Evolutionary conservation across 192 early-diverging fungal species (phyloP).

Genomic region (Dispira parvispora): DNA sequence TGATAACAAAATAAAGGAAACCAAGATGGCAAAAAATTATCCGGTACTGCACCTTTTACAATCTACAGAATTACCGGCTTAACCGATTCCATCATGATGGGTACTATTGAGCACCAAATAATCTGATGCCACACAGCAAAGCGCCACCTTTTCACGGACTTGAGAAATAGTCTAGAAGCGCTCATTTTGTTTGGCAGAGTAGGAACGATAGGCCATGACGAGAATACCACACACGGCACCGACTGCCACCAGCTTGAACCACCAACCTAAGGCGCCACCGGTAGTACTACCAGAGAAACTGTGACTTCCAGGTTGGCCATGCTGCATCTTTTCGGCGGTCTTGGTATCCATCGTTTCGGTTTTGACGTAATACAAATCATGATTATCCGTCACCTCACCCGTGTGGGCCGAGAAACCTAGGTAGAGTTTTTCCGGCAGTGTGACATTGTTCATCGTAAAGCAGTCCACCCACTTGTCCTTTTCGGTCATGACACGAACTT

Average conservation of each 20-base stretch:
- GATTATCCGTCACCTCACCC: slow-evolving; percentile 71
- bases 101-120: too few relatives aligned
- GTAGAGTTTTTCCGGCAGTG: slow-evolving; percentile 60
- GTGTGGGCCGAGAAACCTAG: slow-evolving; percentile 87
- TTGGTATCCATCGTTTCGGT: slow-evolving; percentile 7
- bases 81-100: too few relatives aligned
- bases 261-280: slow-evolving; percentile 15
- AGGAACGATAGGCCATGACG: slow-evolving; percentile 27
- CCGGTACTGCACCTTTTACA: too few relatives aligned
- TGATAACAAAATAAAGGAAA: too few relatives aligned
- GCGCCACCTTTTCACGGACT: too few relatives aligned
- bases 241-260: slow-evolving; percentile 23
- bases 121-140: too few relatives aligned
- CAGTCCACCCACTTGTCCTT: slow-evolving; percentile 65
- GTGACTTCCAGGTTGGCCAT: neutral
- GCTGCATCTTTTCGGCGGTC: neutral
- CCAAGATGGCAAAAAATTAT: too few relatives aligned
- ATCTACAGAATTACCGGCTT: too few relatives aligned
- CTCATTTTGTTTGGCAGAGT: slow-evolving; percentile 22
- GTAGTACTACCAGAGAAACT: neutral
- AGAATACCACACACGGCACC: slow-evolving; percentile 22
- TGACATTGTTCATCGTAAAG: slow-evolving; percentile 61
- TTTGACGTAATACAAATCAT: slow-evolving; percentile 22
- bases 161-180: slow-evolving; percentile 19
- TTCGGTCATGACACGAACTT: slow-evolving; percentile 32